Evolutionary conservation across 1,139 yeast species (phyloP).

Genomic region (Eremothecium cymbalariae): DNA sequence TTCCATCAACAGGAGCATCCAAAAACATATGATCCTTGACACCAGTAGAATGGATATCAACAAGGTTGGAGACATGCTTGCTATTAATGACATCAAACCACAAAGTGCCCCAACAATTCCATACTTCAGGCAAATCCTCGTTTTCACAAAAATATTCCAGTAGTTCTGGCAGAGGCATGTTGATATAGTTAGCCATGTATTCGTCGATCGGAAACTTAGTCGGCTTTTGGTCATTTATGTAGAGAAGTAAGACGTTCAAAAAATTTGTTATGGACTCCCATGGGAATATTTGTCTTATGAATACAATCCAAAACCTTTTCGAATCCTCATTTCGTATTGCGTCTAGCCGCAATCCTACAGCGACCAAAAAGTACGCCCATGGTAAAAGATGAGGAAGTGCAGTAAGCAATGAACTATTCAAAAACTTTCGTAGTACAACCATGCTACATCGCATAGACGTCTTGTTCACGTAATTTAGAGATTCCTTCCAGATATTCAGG

Average conservation of each 20-base stretch:
- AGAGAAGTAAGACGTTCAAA: slow-evolving; percentile 41
- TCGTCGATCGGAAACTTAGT: slow-evolving; percentile 17
- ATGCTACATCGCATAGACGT: slow-evolving; percentile 60
- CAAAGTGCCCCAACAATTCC: slow-evolving; percentile 79
- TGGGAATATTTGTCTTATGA: slow-evolving; percentile 48
- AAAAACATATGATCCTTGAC: slow-evolving; percentile 47
- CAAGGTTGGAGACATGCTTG: slow-evolving; percentile 41
- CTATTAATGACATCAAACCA: slow-evolving; percentile 51
- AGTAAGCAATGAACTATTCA: slow-evolving; percentile 62
- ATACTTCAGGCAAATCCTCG: slow-evolving; percentile 63
- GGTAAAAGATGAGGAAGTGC: slow-evolving; percentile 63
- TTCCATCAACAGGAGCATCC: slow-evolving; percentile 62
- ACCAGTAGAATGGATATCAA: slow-evolving; percentile 48
- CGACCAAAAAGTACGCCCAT: slow-evolving; percentile 59
- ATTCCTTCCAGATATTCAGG: slow-evolving; percentile 50
- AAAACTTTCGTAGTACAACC: slow-evolving; percentile 55
- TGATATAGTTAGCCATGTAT: slow-evolving; percentile 18
- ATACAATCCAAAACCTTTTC: slow-evolving; percentile 42
- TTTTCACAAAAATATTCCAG: slow-evolving; percentile 42
- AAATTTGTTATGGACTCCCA: slow-evolving; percentile 59
- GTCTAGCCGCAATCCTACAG: slow-evolving; percentile 52
- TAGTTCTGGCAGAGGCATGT: slow-evolving; percentile 27
- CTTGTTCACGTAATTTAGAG: slow-evolving; percentile 48
- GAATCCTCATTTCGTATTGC: slow-evolving; percentile 23
- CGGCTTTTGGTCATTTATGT: slow-evolving; percentile 16